Evolutionary conservation across 2,329 filamentous ascomycete genomes (phyloP).

Genomic region (Cercospora citrullina): DNA sequence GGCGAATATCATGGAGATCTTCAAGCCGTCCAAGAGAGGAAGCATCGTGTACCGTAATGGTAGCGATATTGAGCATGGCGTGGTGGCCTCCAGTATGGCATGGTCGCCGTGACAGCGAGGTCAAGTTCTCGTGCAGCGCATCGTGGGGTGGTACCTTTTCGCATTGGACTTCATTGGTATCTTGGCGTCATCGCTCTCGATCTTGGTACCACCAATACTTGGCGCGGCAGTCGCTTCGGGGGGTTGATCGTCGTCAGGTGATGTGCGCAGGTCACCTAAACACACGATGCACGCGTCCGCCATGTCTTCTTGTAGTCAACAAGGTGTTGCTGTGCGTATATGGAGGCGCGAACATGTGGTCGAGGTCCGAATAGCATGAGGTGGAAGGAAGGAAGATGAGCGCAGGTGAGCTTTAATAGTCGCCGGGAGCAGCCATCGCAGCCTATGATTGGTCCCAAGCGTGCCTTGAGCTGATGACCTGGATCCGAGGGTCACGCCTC

Average conservation of each 20-base stretch:
- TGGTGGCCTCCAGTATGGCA: constrained; percentile 36
- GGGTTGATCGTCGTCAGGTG: constrained; percentile 53
- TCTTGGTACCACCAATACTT: constrained; percentile 27
- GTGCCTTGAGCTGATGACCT: constrained; percentile 1
- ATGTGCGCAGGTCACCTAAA: constrained; percentile 66
- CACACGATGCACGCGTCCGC: constrained; percentile 71
- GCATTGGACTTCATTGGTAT: constrained; percentile 26
- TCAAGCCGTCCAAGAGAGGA: constrained; percentile 45
- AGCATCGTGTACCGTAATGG: constrained; percentile 32
- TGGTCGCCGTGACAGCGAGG: constrained; percentile 27
- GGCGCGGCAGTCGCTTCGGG: constrained; percentile 33
- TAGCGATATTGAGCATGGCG: constrained; percentile 25
- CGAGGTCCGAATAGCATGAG: constrained; percentile 15
- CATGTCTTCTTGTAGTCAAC: constrained; percentile 45
- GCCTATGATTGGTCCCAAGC: background rate
- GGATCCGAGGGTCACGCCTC: background rate
- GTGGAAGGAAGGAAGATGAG: constrained; percentile 19
- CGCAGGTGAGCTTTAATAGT: constrained; percentile 9
- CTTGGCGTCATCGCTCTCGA: constrained; percentile 31
- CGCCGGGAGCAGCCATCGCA: background rate
- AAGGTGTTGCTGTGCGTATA: constrained; percentile 15
- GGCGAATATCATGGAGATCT: constrained; percentile 40
- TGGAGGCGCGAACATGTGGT: constrained; percentile 24
- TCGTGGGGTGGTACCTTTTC: constrained; percentile 39
- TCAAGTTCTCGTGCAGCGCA: constrained; percentile 26